Evolutionary conservation across 139 green algal species (phyloP).

Genomic region (Coccomyxa sp.): DNA sequence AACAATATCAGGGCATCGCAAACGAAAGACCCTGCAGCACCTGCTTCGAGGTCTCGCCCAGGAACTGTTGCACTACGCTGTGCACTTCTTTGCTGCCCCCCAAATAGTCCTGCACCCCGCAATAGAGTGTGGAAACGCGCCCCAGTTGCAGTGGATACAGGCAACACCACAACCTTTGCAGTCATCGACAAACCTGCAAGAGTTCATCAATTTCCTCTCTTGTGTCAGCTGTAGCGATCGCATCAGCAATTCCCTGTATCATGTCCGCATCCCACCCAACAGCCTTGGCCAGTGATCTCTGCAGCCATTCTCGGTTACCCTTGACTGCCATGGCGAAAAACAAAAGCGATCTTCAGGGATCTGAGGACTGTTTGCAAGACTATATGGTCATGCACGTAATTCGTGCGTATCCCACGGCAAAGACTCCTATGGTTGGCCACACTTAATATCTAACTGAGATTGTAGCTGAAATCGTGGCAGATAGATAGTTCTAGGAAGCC

Average conservation of each 20-base stretch:
- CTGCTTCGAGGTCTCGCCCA: not conserved
- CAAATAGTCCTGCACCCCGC: slow-evolving; percentile 26
- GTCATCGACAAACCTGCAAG: slow-evolving; percentile 13
- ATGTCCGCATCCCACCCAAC: slow-evolving; percentile 31
- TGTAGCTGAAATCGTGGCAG: too few species aligned
- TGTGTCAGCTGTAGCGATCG: slow-evolving; percentile 14
- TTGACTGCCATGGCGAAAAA: not conserved
- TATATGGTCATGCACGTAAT: too few species aligned
- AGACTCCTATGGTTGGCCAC: too few species aligned
- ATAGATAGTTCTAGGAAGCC: too few species aligned
- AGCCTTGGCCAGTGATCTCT: slow-evolving; percentile 8
- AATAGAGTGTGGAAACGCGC: slow-evolving; percentile 9
- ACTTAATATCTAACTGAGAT: too few species aligned
- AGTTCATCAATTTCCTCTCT: slow-evolving; percentile 30
- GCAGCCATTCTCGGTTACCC: slow-evolving; percentile 25
- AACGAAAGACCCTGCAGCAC: too few species aligned
- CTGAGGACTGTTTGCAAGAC: not conserved
- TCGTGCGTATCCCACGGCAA: too few species aligned
- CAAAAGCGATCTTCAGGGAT: not conserved
- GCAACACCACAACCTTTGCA: too few species aligned
- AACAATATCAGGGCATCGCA: too few species aligned
- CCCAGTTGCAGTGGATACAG: not conserved
- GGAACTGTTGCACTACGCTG: slow-evolving; percentile 7
- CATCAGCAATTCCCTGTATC: slow-evolving; percentile 27
- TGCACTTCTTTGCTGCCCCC: slow-evolving; percentile 1